phyloP scores from a whole-genome alignment of 2,329 filamentous ascomycete species.

The Xylaria sp. region DNA sequence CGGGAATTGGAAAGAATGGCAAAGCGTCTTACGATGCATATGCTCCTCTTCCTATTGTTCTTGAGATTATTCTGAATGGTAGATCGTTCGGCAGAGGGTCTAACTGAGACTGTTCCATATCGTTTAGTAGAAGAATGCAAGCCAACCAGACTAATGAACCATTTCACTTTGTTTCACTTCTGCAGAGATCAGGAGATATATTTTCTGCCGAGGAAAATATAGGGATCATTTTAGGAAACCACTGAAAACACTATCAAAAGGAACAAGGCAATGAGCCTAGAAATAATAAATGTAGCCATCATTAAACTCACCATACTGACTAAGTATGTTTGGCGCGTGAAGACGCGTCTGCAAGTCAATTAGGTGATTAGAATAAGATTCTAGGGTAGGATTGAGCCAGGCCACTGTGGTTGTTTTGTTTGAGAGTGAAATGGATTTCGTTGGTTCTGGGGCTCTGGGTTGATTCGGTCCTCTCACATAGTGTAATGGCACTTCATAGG shows the following conservation, averaged over 20 bases:
- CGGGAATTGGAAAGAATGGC: conserved; percentile 19
- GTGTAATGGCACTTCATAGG: conserved; percentile 22
- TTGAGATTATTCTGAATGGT: conserved; percentile 93
- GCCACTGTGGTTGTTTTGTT: conserved; percentile 24
- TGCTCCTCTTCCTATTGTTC: conserved; percentile 94
- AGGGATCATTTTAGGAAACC: background rate
- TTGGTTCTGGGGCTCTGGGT: conserved; percentile 22
- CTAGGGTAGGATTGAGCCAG: conserved; percentile 2
- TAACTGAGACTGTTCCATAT: conserved; percentile 81
- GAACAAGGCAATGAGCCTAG: background rate
- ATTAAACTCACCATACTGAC: conserved; percentile 37
- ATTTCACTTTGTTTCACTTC: conserved; percentile 22
- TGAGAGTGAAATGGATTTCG: conserved; percentile 13
- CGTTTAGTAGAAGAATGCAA: conserved; percentile 40
- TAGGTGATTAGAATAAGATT: background rate
- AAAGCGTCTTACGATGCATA: conserved; percentile 83
- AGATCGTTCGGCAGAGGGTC: conserved; percentile 86
- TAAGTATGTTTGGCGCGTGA: conserved; percentile 24
- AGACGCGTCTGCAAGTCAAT: conserved; percentile 29
- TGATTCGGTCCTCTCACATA: conserved; percentile 1
- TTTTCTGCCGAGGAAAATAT: background rate
- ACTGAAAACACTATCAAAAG: background rate
- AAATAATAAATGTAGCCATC: conserved; percentile 9
- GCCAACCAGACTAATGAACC: background rate
- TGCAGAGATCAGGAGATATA: background rate